Evolutionary conservation across 306 rosid genomes (phyloP), one percentile per base, ranked within the genome.

Genomic region (Crotalaria pallida): DNA sequence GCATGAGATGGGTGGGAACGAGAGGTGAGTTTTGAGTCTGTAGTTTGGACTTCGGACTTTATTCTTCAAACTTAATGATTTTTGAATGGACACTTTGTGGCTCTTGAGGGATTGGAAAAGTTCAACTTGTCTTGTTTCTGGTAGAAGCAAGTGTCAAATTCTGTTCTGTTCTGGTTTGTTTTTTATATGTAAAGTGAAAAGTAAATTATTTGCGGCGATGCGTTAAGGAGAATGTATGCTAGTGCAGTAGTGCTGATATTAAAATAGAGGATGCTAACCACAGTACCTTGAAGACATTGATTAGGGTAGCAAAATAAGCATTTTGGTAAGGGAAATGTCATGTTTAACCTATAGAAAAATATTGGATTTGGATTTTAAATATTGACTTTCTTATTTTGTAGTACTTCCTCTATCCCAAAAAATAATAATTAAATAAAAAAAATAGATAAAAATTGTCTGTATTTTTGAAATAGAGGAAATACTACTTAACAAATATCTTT

Each of bases 31-130:
- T 67, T 43, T n/a, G 43, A 51, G 70, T 80, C 45, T 11, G 2
- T n/a, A n/a, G n/a, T n/a, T n/a, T n/a, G n/a, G n/a, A n/a, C 52
- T 51, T 85, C 51, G 36, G 76, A 75, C 57, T 86, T 86, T 80
- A 77, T 86, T 82, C 74, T 79, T 61, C 69, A 18, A 33, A 50
- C 19, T 56, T 6, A 9, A 24, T 61, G 53, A 41, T 61, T 73
- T 43, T 45, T 26, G 50, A 77, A 27, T 72, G 10, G 79, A 52
- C 72, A 43, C 66, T 65, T 59, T 16, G 75, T 49, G 61, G 69
- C 1, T 55, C 19, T 47, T 0, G 48, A 66, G 64, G 60, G 19
- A 26, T 62, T 24, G 67, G 27, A 45, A 60, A 49, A 34, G 59
- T 41, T 71, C 16, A 16, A 22, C 6, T 48, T 66, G 76, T 79